Percentiles rank a stretch among this genome's conserved stretches.
phyloP scores from a whole-genome alignment of 139 green algal genomes.

The Tetraselmis striata region DNA sequence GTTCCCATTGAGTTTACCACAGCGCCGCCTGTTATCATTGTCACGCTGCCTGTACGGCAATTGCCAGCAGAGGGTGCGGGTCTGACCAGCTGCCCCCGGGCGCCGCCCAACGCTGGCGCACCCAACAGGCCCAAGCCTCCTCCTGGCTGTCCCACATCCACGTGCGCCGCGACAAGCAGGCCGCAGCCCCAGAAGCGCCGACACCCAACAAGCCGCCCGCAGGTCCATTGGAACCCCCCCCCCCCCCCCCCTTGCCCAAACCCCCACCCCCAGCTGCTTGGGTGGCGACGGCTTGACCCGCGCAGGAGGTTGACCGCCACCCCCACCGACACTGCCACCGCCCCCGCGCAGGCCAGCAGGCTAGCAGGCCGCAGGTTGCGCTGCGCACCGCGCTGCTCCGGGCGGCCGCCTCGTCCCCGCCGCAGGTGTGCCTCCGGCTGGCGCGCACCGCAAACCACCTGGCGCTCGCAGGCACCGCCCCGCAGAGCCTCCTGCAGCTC shows the following conservation, averaged over 20 bases:
- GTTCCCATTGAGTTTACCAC: no score
- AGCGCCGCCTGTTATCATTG: no score
- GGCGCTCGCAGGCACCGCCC: no score
- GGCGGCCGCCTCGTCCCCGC: no score
- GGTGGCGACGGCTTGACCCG: not conserved
- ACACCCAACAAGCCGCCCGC: no score
- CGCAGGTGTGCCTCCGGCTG: not conserved
- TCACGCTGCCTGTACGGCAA: no score
- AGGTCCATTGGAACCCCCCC: no score
- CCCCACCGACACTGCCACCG: not conserved
- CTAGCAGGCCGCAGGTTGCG: not conserved
- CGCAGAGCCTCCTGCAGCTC: not conserved
- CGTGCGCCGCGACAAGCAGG: not conserved
- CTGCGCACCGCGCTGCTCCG: not conserved
- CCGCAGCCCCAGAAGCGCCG: not conserved
- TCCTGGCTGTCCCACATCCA: not conserved
- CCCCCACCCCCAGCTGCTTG: no score
- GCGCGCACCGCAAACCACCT: not conserved
- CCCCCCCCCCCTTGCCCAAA: no score
- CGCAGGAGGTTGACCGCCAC: not conserved
- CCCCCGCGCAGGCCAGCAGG: not conserved
- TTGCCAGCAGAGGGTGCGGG: no score
- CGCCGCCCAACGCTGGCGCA: no score
- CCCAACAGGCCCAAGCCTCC: not conserved
- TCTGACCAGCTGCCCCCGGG: no score